phyloP scores from a whole-genome alignment of 257 asterid genomes.

The Henckelia pumila region DNA sequence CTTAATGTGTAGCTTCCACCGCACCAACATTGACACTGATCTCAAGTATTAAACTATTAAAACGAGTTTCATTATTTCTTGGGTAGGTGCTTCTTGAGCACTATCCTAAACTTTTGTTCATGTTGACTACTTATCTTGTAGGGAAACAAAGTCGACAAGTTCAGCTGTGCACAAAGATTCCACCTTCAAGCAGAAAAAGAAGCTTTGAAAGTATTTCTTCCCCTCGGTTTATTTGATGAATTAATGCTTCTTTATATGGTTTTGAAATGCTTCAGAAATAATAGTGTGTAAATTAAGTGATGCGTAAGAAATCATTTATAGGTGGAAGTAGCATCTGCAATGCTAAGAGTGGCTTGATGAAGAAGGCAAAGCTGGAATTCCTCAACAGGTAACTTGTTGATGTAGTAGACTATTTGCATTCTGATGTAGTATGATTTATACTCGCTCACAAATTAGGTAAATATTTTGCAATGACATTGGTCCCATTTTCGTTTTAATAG shows the following conservation, averaged over 20 bases:
- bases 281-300: neutral
- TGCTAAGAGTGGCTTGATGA: constrained; percentile 77
- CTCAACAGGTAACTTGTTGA: constrained; percentile 56
- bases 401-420: neutral
- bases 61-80: neutral
- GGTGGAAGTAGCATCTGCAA: constrained; percentile 53
- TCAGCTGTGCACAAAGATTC: constrained; percentile 72
- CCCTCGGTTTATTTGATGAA: constrained; percentile 16
- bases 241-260: neutral
- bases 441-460: neutral
- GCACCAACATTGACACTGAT: neutral
- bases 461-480: neutral
- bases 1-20: neutral
- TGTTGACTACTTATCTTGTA: constrained; percentile 33
- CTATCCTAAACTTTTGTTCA: constrained; percentile 8
- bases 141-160: constrained; percentile 82
- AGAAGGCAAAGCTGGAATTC: constrained; percentile 85
- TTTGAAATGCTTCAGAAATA: constrained; percentile 10
- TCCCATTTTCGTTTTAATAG: too few relatives aligned
- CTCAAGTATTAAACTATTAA: neutral
- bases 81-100: constrained; percentile 1
- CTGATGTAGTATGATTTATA: neutral
- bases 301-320: constrained; percentile 16
- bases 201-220: constrained; percentile 64
- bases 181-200: constrained; percentile 80